phyloP scores from a whole-genome alignment of 495 filamentous ascomycete genomes.

The Xylaria acuta region DNA sequence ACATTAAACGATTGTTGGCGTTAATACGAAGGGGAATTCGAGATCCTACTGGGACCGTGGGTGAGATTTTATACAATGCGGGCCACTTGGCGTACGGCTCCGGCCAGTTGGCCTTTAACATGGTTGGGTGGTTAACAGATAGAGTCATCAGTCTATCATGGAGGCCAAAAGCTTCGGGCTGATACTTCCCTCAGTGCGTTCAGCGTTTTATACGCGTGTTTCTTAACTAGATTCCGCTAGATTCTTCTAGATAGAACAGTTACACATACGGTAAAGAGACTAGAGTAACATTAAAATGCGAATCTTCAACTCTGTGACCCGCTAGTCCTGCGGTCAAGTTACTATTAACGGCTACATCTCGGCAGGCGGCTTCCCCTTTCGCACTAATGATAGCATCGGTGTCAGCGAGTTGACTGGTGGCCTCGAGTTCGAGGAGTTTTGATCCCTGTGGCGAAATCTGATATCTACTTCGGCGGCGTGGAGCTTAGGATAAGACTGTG shows the following conservation, averaged over 20 bases:
- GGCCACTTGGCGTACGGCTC: conserved; percentile 16
- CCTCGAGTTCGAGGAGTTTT: neutral
- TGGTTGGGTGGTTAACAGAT: conserved; percentile 10
- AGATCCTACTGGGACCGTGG: neutral
- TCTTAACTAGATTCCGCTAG: neutral
- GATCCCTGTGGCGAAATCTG: neutral
- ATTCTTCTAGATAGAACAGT: neutral
- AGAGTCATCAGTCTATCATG: neutral
- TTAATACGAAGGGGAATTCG: conserved; percentile 3
- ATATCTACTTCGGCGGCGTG: neutral
- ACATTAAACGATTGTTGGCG: neutral
- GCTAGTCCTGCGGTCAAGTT: neutral
- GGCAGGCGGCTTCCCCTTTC: neutral
- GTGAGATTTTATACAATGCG: neutral
- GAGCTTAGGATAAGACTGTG: neutral
- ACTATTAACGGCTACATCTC: neutral
- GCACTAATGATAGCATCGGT: neutral
- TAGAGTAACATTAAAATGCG: neutral
- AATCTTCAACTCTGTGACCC: neutral
- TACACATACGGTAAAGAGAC: neutral
- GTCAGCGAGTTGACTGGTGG: neutral
- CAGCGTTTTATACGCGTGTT: neutral
- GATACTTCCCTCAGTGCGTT: neutral
- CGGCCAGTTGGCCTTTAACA: conserved; percentile 4
- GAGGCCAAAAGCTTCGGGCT: neutral